Conservation (phyloP, 2,329 filamentous ascomycete genomes). For the Tolypocladium amazonense region DNA sequence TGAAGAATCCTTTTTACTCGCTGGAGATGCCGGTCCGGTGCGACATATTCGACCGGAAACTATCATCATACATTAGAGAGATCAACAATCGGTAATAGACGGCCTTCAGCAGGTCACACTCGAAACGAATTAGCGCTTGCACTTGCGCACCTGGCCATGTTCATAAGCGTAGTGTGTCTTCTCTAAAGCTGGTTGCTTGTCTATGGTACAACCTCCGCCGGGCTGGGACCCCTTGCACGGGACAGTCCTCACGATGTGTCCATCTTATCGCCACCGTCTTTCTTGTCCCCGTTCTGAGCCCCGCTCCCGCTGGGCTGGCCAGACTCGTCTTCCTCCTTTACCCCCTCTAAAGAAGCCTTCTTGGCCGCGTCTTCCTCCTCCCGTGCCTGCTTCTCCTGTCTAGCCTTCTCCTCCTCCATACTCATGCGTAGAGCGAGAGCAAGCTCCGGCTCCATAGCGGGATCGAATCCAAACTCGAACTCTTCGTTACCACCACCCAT, state of each 20-base stretch:
- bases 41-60: slow-evolving; percentile 84
- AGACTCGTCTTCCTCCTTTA: slow-evolving; percentile 69
- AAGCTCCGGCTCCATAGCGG: slow-evolving; percentile 83
- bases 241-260: slow-evolving; percentile 55
- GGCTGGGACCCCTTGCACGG: not conserved
- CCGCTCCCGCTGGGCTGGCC: slow-evolving; percentile 34
- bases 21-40: slow-evolving; percentile 95
- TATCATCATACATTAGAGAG: slow-evolving; percentile 70
- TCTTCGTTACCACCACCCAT: slow-evolving; percentile 54
- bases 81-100: slow-evolving; percentile 45
- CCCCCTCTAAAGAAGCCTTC: slow-evolving; percentile 68
- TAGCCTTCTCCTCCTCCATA: slow-evolving; percentile 94
- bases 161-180: not conserved
- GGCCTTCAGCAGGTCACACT: not conserved
- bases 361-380: slow-evolving; percentile 62
- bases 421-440: slow-evolving; percentile 93
- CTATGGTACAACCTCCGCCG: slow-evolving; percentile 20
- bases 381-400: slow-evolving; percentile 76
- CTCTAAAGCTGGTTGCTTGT: slow-evolving; percentile 1
- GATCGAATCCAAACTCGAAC: slow-evolving; percentile 74
- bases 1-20: slow-evolving; percentile 99
- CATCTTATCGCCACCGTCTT: slow-evolving; percentile 66
- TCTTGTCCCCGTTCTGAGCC: slow-evolving; percentile 33
- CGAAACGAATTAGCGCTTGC: not conserved
- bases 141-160: not conserved